Conservation (phyloP, 805 yeast species). For the Metschnikowia koreensis region DNA sequence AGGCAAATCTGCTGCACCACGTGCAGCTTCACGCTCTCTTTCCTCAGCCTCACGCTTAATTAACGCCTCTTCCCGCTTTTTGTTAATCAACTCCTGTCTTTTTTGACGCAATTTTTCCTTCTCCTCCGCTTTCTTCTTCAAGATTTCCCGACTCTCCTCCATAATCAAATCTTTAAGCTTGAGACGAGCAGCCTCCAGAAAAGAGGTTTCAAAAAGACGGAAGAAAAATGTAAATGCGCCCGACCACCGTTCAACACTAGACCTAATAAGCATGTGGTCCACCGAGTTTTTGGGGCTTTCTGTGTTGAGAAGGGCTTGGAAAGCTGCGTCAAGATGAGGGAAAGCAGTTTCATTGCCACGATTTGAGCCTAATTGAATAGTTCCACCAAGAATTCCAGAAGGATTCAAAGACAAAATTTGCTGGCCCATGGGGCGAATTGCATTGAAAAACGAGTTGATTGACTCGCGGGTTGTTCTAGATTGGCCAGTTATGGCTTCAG, state of each 20-base stretch:
- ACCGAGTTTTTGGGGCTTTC: slow-evolving; percentile 12
- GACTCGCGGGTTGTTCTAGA: slow-evolving; percentile 20
- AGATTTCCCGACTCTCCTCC: slow-evolving; percentile 45
- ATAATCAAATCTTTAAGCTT: slow-evolving; percentile 35
- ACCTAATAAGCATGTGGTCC: slow-evolving; percentile 30
- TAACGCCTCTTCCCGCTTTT: slow-evolving; percentile 31
- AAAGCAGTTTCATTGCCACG: slow-evolving; percentile 4
- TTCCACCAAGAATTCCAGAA: slow-evolving; percentile 5
- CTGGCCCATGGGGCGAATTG: slow-evolving; percentile 24
- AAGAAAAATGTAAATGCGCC: slow-evolving; percentile 42
- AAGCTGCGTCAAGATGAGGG: slow-evolving; percentile 26
- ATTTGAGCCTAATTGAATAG: slow-evolving; percentile 4
- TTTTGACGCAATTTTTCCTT: slow-evolving; percentile 24
- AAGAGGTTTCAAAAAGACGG: slow-evolving; percentile 1
- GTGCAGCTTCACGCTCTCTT: slow-evolving; percentile 16
- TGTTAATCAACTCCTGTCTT: slow-evolving; percentile 29
- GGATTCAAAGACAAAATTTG: slow-evolving; percentile 13
- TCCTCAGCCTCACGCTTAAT: slow-evolving; percentile 28
- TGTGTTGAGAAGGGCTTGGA: slow-evolving; percentile 20
- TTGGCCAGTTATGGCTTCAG: slow-evolving; percentile 12
- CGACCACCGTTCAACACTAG: slow-evolving; percentile 69
- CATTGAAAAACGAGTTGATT: slow-evolving; percentile 27
- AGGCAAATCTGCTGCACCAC: not conserved
- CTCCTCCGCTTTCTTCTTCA: slow-evolving; percentile 29
- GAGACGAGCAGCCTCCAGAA: slow-evolving; percentile 4